Conservation (phyloP, 345 rosid genomes). For the Salix koriyanagi region DNA sequence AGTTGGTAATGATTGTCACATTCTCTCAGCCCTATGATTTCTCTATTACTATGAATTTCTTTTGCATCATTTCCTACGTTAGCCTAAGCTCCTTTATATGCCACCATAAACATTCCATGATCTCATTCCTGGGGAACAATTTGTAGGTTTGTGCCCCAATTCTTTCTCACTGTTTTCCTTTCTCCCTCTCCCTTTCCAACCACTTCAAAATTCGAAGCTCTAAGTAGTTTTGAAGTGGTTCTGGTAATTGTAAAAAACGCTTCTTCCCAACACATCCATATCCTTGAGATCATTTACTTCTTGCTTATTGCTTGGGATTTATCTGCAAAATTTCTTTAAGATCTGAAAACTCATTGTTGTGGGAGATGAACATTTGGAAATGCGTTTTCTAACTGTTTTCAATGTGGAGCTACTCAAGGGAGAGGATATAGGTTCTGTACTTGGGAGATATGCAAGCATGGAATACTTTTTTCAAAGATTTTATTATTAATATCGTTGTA, state of each 20-base stretch:
- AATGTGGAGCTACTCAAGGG: not conserved
- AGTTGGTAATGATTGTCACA: too few relatives aligned
- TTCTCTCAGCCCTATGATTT: too few relatives aligned
- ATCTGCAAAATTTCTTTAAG: not conserved
- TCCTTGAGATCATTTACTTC: too few relatives aligned
- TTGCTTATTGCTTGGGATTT: not conserved
- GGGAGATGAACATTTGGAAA: not conserved
- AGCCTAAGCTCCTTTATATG: not conserved
- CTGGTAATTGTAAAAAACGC: not conserved
- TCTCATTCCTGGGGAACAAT: not conserved
- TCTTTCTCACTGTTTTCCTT: too few relatives aligned
- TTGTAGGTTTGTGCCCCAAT: not conserved
- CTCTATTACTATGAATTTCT: too few relatives aligned
- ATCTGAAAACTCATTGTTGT: not conserved
- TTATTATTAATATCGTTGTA: not conserved
- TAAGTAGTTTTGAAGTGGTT: too few relatives aligned
- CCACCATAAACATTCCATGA: not conserved
- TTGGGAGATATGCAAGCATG: not conserved
- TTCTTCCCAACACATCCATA: not conserved
- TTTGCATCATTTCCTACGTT: not conserved
- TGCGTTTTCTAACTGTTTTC: not conserved
- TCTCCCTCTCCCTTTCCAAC: not conserved
- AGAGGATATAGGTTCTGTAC: not conserved
- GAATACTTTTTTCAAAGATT: not conserved
- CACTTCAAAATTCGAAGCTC: not conserved